Base-by-base conservation (phyloP, 495 filamentous ascomycete genomes). In the Penicillium parvum region DNA sequence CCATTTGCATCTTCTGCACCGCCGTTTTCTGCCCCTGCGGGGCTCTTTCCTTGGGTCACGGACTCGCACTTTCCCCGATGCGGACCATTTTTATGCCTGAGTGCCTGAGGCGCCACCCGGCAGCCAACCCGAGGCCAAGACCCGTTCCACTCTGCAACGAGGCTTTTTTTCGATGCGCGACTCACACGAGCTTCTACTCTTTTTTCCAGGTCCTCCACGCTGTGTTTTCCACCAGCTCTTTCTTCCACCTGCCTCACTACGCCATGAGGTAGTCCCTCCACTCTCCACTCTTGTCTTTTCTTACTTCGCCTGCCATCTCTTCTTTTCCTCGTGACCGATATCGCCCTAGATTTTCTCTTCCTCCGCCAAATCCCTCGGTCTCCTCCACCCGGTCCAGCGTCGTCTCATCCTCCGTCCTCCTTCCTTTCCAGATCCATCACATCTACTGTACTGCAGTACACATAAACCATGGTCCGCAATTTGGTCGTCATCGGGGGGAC, bases 401-500 rank as follows among this genome's bases (percentile, higher is more conserved):
- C 27, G 21, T 40, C 45, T 42, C 45, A 33, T 42, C 37, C 50
- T 40, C 44, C 45, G 36, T 42, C 37, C 50, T 40, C 22, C 40
- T 12, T 28, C 37, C 45, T 43, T 25, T 28, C 42, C 32, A 42
- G 21, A 23, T 47, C 48, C 23, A 34, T 12, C 34, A 15, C 28
- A 17, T 33, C 40, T 36, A 44, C 21, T 35, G 20, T 25, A 25
- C 28, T 32, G 29, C 32, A 47, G 41, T 32, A 49, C 18, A 37
- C 40, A 26, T 39, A 43, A 42, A 50, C 33, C 3, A 92, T 98
- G 92, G 91, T 97, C 55, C 86, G 94, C 58, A 96, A 96, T 64
- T 85, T 98, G 47, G 88, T 96, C 54, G 78, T 98, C 50, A 85
- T 98, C 43, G 88, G 90, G 27, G 92, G 92, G 39, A 88, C 82